These are phyloP conservation scores for Coffea canephora DNA, from an alignment of 257 asterid species.

Conservation along the genomic window DNA sequence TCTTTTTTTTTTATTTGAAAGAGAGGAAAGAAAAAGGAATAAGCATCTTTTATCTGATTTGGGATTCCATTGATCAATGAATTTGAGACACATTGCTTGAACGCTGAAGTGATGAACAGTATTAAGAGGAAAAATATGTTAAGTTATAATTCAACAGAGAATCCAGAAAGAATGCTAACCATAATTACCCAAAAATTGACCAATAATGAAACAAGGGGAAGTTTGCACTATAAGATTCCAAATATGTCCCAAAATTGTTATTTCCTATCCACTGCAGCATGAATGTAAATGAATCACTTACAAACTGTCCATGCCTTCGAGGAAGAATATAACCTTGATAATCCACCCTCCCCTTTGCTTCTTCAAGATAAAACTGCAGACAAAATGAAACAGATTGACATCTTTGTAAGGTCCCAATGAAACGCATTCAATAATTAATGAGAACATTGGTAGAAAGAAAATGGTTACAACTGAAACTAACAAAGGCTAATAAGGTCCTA, in stretches of 20 bases:
- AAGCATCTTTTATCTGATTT: no score
- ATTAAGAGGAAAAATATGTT: neutral
- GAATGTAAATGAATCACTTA: conserved; percentile 38
- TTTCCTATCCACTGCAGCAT: neutral
- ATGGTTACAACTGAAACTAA: neutral
- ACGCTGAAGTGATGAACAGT: neutral
- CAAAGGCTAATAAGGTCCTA: neutral
- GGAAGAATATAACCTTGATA: conserved; percentile 95
- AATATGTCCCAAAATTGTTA: conserved; percentile 4
- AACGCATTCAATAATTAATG: neutral
- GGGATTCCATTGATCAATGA: no score
- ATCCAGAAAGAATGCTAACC: neutral
- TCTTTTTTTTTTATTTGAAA: no score
- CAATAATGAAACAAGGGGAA: no score
- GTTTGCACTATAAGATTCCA: neutral
- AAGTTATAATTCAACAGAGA: neutral
- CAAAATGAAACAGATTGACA: conserved; percentile 6
- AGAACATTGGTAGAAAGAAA: neutral
- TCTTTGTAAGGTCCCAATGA: neutral
- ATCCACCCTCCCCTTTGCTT: conserved; percentile 83
- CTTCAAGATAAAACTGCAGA: conserved; percentile 90
- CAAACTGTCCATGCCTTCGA: conserved; percentile 73
- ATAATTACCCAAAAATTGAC: neutral
- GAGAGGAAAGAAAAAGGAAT: no score
- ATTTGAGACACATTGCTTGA: no score